Evolutionary conservation across 352 stramenopile species (phyloP), one percentile per base, ranked within the genome.

Genomic region (Phytophthora idaei): DNA sequence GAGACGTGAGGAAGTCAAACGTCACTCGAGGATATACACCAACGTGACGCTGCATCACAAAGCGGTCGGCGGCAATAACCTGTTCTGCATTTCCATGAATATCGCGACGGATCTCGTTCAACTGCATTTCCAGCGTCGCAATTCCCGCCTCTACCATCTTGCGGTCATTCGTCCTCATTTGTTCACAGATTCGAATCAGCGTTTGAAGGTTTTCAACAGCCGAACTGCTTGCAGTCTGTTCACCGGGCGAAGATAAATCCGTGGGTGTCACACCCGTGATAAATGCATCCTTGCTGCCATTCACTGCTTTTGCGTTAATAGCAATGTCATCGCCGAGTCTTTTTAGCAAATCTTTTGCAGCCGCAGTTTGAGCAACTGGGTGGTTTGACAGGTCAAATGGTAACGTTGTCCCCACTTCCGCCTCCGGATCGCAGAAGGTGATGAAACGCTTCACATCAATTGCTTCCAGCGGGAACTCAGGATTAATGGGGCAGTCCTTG

Each of bases 321-420:
- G 85, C 78, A 47, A 99, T 95, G 65, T 99, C 97, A 37, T 97
- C 90, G 4, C 69, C 71, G 4, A 99, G 87, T 25, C 97, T 83
- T 58, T 95, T 90, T 21, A 98, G 87, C 39, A 98, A 90, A 64
- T 98, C 94, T 71, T 98, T 94, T 6, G 95, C 97, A 51, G 96
- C 97, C 45, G 96, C 92, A 17, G 94, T 98, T 67, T 98, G 90
- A 14, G 89, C 93, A 42, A 71, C 92, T 53, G 82, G 93, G 36
- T 98, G 96, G 11, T 79, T 69, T 0, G 83, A 92, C 29, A 99
- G 69, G 56, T 99, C 89, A 68, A 99, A 99, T 34, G 97, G 96
- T 10, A 99, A 72, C 11, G 64, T 70, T 12, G 67, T 21, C 3
- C 61, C 53, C 5, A 90, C 57, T 56, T 83, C 66, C 1, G 60